These are phyloP conservation scores for Rhodomyrtus tomentosa DNA, from an alignment of 345 rosid genomes.

Conservation along the genomic window DNA sequence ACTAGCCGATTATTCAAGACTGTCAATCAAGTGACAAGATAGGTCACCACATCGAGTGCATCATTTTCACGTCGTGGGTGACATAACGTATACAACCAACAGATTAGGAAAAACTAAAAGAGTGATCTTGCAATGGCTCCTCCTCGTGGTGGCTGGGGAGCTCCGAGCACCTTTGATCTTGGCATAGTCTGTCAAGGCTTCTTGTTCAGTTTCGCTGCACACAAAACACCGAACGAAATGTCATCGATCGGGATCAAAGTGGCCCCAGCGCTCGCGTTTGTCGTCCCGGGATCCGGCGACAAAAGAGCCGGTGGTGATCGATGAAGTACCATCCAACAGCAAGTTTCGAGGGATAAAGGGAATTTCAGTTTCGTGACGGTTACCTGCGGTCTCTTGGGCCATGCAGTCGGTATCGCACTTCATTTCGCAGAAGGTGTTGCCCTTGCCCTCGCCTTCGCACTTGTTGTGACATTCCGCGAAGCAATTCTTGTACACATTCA, in stretches of 20 bases:
- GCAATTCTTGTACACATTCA: background rate
- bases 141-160: background rate
- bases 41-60: background rate
- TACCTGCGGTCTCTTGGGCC: conserved; percentile 5
- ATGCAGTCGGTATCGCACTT: conserved; percentile 23
- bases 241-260: background rate
- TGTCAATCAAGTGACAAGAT: background rate
- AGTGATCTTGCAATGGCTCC: background rate
- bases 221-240: background rate
- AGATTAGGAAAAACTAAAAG: background rate
- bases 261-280: background rate
- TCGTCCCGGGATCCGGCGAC: background rate
- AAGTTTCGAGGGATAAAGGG: background rate
- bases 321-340: background rate
- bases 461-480: background rate
- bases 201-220: background rate
- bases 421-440: conserved; percentile 16
- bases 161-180: background rate
- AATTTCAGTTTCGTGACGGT: background rate
- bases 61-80: background rate
- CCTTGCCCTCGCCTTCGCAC: conserved; percentile 1
- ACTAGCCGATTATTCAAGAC: background rate
- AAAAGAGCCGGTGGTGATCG: background rate
- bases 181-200: background rate
- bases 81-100: background rate